Conservation (phyloP, 371 early-diverging fungal genomes). For the Apophysomyces elegans region DNA sequence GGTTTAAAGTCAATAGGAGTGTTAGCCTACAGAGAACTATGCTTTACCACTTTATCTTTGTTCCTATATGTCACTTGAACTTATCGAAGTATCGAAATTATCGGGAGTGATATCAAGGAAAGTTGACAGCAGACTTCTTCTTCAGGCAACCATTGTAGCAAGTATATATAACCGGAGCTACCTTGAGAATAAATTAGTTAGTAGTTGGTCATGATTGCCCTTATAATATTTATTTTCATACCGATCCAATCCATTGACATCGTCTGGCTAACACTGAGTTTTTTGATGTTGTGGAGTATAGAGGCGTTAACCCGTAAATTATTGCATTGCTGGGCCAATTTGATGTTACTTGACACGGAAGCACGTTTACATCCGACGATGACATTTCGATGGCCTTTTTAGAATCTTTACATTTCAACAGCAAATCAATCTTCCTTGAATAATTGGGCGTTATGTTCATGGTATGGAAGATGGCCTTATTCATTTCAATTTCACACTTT, state of each 20-base stretch:
- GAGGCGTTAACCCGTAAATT: slow-evolving; percentile 16
- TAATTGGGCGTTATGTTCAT: not conserved
- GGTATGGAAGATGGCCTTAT: slow-evolving; percentile 5
- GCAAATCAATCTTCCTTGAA: slow-evolving; percentile 8
- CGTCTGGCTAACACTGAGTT: not conserved
- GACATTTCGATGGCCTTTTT: slow-evolving; percentile 13
- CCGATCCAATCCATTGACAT: slow-evolving; percentile 10
- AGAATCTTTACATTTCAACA: not conserved
- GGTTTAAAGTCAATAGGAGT: too few relatives aligned
- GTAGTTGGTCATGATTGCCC: not conserved
- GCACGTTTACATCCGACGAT: slow-evolving; percentile 20
- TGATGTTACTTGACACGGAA: slow-evolving; percentile 13
- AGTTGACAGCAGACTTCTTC: not conserved
- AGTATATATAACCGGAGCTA: not conserved
- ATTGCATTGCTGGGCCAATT: slow-evolving; percentile 19
- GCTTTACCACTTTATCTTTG: too few relatives aligned
- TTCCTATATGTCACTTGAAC: too few relatives aligned
- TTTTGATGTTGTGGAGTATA: slow-evolving; percentile 8
- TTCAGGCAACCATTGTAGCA: not conserved
- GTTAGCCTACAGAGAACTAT: too few relatives aligned
- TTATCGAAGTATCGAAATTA: too few relatives aligned
- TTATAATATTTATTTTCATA: not conserved
- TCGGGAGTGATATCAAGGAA: too few relatives aligned
- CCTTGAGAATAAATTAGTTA: not conserved
- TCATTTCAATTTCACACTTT: not conserved